Percentiles rank a stretch among this genome's conserved stretches.
Conservation (phyloP, 371 early-diverging fungal genomes). For the Mortierella sp. region DNA sequence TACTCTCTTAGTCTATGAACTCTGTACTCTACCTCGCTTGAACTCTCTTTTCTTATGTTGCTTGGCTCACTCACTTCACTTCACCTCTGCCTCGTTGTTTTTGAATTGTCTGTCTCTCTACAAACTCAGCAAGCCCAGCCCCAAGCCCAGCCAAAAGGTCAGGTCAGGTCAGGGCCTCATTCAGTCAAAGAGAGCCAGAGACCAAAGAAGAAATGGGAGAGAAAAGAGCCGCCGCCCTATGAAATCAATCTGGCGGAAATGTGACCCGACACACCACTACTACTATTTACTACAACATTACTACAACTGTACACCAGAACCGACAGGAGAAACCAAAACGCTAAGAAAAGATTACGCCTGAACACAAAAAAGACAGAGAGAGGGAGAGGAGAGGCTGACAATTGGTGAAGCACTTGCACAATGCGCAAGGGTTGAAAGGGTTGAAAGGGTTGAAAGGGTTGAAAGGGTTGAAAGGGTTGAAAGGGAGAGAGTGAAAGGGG, state of each 20-base stretch:
- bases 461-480: too few relatives aligned
- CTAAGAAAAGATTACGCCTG: slow-evolving; percentile 3
- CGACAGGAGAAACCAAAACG: slow-evolving; percentile 1
- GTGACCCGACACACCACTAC: not conserved
- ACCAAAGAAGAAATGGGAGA: not conserved
- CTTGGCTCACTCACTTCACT: slow-evolving; percentile 3
- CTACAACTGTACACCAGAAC: not conserved
- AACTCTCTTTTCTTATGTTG: not conserved
- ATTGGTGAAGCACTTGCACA: too few relatives aligned
- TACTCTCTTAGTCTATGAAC: not conserved
- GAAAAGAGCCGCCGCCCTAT: not conserved
- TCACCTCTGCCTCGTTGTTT: not conserved
- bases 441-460: too few relatives aligned
- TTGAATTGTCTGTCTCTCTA: not conserved
- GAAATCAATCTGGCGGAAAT: not conserved
- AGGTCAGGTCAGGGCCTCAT: not conserved
- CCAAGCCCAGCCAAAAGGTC: not conserved
- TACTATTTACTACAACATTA: too few relatives aligned
- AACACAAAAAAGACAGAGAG: not conserved
- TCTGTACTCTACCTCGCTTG: not conserved
- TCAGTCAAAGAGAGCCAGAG: not conserved
- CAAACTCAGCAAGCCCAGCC: slow-evolving; percentile 7
- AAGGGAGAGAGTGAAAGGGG: not conserved
- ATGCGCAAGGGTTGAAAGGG: too few relatives aligned
- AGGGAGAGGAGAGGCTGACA: not conserved